Percentiles rank a stretch among this genome's conserved stretches.
These are phyloP conservation scores for Asterionellopsis glacialis DNA, from an alignment of 108 stramenopile genomes.

Conservation along the genomic window DNA sequence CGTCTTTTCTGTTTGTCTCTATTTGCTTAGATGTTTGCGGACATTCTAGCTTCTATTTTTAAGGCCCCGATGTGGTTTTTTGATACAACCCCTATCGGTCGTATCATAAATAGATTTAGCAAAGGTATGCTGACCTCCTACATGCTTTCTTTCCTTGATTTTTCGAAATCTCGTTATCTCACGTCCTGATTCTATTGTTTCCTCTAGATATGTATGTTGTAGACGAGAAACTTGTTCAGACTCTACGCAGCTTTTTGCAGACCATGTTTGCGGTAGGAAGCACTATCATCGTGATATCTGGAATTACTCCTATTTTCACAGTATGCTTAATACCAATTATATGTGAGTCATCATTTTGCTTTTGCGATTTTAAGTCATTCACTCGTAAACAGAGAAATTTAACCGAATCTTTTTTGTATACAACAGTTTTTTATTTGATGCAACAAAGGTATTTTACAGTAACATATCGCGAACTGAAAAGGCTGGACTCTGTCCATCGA, in stretches of 20 bases:
- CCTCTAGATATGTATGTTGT: slow-evolving; percentile 88
- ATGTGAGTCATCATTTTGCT: no score
- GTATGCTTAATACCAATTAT: slow-evolving; percentile 51
- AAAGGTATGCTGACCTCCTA: slow-evolving; percentile 42
- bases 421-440: not conserved
- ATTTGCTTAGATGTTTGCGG: slow-evolving; percentile 21
- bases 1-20: not conserved
- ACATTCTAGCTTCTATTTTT: slow-evolving; percentile 49
- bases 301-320: slow-evolving; percentile 52
- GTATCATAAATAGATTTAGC: slow-evolving; percentile 53
- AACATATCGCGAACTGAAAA: slow-evolving; percentile 88
- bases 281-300: slow-evolving; percentile 73
- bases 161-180: slow-evolving; percentile 6
- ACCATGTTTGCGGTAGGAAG: slow-evolving; percentile 65
- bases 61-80: slow-evolving; percentile 87
- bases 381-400: slow-evolving; percentile 70
- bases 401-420: slow-evolving; percentile 32
- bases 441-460: slow-evolving; percentile 1
- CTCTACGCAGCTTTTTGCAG: slow-evolving; percentile 63
- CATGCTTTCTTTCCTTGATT: slow-evolving; percentile 52
- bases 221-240: slow-evolving; percentile 81
- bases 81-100: slow-evolving; percentile 55
- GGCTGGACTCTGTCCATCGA: slow-evolving; percentile 79
- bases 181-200: not conserved
- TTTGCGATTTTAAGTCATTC: slow-evolving; percentile 44